Conservation (phyloP, 768 basidiomycete genomes). For the Tulasnella sp. region DNA sequence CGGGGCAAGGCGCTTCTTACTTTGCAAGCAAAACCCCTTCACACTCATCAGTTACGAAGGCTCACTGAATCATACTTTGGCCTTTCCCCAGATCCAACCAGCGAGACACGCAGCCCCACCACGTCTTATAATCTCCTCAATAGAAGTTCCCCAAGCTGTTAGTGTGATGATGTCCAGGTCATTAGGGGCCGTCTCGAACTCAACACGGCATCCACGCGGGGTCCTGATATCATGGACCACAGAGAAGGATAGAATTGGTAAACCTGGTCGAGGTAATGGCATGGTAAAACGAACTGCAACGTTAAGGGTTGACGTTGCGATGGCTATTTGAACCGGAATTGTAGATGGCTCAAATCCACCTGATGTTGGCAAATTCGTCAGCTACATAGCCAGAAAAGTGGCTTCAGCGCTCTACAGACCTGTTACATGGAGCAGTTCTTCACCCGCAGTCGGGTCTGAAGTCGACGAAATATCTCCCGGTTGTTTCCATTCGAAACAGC, state of each 20-base stretch:
- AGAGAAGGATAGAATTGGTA: constrained; percentile 48
- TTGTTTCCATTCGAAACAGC: constrained; percentile 46
- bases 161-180: constrained; percentile 19
- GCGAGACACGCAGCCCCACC: constrained; percentile 58
- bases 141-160: constrained; percentile 32
- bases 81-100: constrained; percentile 44
- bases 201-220: constrained; percentile 43
- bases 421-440: constrained; percentile 3
- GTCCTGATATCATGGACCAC: constrained; percentile 47
- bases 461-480: constrained; percentile 23
- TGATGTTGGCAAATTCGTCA: constrained; percentile 21
- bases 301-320: constrained; percentile 25
- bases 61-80: too few species aligned
- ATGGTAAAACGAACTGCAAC: constrained; percentile 31
- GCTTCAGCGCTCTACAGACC: neutral
- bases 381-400: too few species aligned
- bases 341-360: constrained; percentile 42
- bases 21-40: too few species aligned
- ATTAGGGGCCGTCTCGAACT: constrained; percentile 43
- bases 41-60: too few species aligned
- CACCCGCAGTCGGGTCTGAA: constrained; percentile 27
- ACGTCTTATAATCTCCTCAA: constrained; percentile 61
- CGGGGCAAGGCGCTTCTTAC: too few species aligned
- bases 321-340: constrained; percentile 52
- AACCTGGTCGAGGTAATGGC: constrained; percentile 53